A percentile compares a stretch with the other conserved stretches of the same genome.
Conservation (phyloP, 805 yeast genomes). For the Nakazawaea ishiwadae region DNA sequence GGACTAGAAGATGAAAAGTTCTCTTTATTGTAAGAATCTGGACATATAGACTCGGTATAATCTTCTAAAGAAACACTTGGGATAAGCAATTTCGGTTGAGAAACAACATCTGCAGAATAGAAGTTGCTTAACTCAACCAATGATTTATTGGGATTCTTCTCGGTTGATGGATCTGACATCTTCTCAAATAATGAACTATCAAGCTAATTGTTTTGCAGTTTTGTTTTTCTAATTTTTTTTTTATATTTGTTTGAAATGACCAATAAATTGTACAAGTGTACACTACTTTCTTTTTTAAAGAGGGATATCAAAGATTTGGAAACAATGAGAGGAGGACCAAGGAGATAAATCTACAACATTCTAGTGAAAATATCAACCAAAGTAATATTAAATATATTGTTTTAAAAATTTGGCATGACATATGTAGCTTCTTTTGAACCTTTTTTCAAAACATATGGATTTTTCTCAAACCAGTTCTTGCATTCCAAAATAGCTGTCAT, state of each 20-base stretch:
- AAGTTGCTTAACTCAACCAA: constrained; percentile 3
- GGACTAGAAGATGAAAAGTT: constrained; percentile 2
- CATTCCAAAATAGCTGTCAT: constrained; percentile 56
- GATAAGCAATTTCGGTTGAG: constrained; percentile 5
- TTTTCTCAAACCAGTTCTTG: constrained; percentile 41
- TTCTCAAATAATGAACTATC: background rate
- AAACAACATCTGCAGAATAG: constrained; percentile 1
- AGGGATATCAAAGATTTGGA: no score
- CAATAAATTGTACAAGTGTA: no score
- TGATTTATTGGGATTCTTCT: constrained; percentile 4
- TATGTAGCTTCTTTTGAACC: no score
- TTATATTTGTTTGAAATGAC: no score
- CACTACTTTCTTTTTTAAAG: no score
- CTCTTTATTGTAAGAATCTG: constrained; percentile 7
- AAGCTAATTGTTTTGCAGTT: background rate
- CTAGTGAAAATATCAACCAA: no score
- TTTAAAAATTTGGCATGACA: no score
- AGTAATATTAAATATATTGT: no score
- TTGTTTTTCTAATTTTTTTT: background rate
- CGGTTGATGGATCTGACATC: background rate
- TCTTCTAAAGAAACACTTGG: constrained; percentile 8
- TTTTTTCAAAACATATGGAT: constrained; percentile 39
- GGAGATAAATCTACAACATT: no score
- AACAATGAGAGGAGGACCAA: no score
- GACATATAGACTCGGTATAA: constrained; percentile 9